Evolutionary conservation across 179 eudicot genomes (phyloP).

Genomic region (Gypsophila paniculata): DNA sequence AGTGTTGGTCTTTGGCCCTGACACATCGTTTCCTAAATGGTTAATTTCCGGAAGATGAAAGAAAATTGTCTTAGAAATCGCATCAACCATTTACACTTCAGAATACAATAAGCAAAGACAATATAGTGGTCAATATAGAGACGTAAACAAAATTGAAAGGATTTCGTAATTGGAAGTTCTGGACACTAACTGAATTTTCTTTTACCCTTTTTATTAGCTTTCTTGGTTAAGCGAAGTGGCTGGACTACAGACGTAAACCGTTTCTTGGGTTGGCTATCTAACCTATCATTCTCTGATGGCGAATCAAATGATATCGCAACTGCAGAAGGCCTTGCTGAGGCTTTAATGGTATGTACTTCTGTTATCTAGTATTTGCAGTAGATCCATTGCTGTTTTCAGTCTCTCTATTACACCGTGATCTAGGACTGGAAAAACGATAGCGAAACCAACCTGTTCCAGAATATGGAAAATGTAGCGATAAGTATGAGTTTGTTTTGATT

Average conservation of each 20-base stretch:
- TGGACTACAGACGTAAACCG: slow-evolving; percentile 76
- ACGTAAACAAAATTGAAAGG: no score
- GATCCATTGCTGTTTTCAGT: background rate
- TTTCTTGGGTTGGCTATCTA: slow-evolving; percentile 67
- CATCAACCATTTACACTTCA: background rate
- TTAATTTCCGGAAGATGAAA: no score
- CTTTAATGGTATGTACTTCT: slow-evolving; percentile 59
- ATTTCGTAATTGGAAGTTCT: no score
- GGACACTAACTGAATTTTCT: background rate
- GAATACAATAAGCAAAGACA: background rate
- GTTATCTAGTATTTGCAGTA: background rate
- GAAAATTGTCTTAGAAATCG: background rate
- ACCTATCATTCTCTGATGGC: slow-evolving; percentile 71
- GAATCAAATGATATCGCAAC: slow-evolving; percentile 80
- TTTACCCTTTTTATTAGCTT: slow-evolving; percentile 42
- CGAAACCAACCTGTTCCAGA: background rate
- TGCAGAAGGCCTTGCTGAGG: slow-evolving; percentile 93
- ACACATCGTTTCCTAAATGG: no score
- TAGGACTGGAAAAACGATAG: background rate
- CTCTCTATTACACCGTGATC: background rate
- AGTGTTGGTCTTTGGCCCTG: no score
- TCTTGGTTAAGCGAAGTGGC: slow-evolving; percentile 69
- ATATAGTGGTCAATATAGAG: no score
- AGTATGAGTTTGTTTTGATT: background rate
- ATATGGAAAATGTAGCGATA: background rate